Evolutionary conservation across 371 early-diverging fungal genomes (phyloP).

Genomic region (Sporodiniella umbellata): DNA sequence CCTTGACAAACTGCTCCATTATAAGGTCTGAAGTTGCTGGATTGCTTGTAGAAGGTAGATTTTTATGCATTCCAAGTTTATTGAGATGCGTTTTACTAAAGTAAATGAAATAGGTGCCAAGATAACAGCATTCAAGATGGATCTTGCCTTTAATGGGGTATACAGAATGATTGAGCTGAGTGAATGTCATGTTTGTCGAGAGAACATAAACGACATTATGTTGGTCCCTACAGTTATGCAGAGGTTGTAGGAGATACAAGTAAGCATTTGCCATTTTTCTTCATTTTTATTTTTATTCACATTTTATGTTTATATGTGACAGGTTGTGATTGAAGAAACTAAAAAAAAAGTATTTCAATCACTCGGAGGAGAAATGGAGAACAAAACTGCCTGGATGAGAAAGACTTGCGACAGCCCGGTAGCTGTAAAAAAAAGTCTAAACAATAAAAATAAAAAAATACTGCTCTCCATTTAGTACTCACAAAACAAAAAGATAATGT

Average conservation of each 20-base stretch:
- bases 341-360: slow-evolving; percentile 2
- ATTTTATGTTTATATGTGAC: slow-evolving; percentile 1
- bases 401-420: background rate
- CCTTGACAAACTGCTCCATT: slow-evolving; percentile 8
- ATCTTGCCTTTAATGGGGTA: slow-evolving; percentile 1
- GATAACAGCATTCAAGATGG: slow-evolving; percentile 8
- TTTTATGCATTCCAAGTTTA: background rate
- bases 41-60: slow-evolving; percentile 9
- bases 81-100: slow-evolving; percentile 1
- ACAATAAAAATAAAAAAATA: too few species aligned
- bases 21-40: slow-evolving; percentile 16
- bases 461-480: too few species aligned
- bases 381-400: background rate
- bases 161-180: slow-evolving; percentile 7
- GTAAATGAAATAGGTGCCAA: slow-evolving; percentile 1
- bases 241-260: slow-evolving; percentile 3
- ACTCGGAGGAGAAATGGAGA: background rate
- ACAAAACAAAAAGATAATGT: too few species aligned
- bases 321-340: slow-evolving; percentile 1
- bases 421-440: background rate
- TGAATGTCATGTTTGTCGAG: background rate
- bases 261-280: too few species aligned
- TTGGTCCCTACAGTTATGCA: slow-evolving; percentile 1
- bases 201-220: slow-evolving; percentile 2
- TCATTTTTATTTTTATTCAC: background rate